phyloP scores from a whole-genome alignment of 176 grass and related monocot species.

The Musa itinerans region DNA sequence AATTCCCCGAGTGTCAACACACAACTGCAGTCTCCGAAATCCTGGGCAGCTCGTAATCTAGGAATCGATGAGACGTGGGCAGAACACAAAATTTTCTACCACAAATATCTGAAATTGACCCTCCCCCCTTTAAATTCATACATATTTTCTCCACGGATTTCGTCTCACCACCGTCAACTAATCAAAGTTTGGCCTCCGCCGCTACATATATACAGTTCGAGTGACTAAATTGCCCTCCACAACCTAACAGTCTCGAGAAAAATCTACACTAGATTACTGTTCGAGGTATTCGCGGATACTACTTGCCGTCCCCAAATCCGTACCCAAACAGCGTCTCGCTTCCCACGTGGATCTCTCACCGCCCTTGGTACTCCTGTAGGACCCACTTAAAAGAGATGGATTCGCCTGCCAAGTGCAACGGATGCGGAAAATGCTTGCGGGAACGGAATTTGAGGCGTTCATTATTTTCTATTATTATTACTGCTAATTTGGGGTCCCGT shows the following conservation, averaged over 20 bases:
- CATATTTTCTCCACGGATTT: not conserved
- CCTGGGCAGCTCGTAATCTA: not conserved
- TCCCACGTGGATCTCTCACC: no score
- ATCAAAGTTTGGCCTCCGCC: not conserved
- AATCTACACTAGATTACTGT: not conserved
- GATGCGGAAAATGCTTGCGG: no score
- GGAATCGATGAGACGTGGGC: not conserved
- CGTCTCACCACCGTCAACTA: not conserved
- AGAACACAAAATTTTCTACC: not conserved
- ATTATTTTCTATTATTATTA: no score
- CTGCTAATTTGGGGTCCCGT: no score
- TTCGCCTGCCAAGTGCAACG: no score
- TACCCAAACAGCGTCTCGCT: no score
- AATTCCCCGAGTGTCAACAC: not conserved
- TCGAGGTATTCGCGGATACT: no score
- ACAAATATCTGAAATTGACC: not conserved
- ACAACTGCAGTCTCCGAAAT: not conserved
- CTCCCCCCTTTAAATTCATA: not conserved
- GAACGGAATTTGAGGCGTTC: no score
- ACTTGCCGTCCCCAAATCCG: no score
- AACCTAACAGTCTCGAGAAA: not conserved
- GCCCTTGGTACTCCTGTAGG: no score
- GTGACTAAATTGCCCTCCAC: conserved; percentile 22
- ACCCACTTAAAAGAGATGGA: no score
- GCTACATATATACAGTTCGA: conserved; percentile 20